phyloP scores from a whole-genome alignment of 208 protist genomes.

The Trypanosoma avium region DNA sequence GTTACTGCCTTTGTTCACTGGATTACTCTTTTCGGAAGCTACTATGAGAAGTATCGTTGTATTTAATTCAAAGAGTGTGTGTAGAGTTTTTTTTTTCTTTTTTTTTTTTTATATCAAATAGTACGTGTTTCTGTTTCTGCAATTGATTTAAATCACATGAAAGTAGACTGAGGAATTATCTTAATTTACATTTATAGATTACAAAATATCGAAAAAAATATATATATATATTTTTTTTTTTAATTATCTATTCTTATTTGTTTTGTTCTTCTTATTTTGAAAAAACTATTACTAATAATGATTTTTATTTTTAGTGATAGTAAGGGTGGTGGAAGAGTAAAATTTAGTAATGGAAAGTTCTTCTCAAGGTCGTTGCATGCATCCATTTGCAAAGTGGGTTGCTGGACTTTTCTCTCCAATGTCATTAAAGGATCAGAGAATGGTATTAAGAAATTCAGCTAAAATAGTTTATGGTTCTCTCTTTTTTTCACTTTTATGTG shows the following conservation, averaged over 20 bases:
- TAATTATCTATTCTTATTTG: too few species aligned
- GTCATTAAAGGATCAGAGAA: conserved; percentile 69
- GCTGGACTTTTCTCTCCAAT: conserved; percentile 75
- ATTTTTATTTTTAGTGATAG: too few species aligned
- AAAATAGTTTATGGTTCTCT: conserved; percentile 51
- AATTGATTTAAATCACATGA: too few species aligned
- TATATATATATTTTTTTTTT: too few species aligned
- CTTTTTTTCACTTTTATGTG: conserved; percentile 52
- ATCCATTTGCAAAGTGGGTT: conserved; percentile 59
- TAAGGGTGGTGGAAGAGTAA: too few species aligned
- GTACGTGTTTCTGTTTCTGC: neutral
- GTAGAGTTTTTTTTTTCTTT: neutral
- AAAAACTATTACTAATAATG: too few species aligned
- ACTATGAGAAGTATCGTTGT: conserved; percentile 33
- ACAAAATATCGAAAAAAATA: too few species aligned
- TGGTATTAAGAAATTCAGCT: conserved; percentile 26
- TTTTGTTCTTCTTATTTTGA: too few species aligned
- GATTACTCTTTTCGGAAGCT: conserved; percentile 55
- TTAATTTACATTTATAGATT: too few species aligned
- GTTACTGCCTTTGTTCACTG: conserved; percentile 52
- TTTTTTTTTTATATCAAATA: neutral
- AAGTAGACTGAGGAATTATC: too few species aligned
- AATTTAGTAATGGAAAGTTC: conserved; percentile 11
- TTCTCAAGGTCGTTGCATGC: conserved; percentile 23
- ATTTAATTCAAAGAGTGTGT: neutral